Evolutionary conservation across 139 green algal genomes (phyloP).

Genomic region (Picochlorum costavermella): DNA sequence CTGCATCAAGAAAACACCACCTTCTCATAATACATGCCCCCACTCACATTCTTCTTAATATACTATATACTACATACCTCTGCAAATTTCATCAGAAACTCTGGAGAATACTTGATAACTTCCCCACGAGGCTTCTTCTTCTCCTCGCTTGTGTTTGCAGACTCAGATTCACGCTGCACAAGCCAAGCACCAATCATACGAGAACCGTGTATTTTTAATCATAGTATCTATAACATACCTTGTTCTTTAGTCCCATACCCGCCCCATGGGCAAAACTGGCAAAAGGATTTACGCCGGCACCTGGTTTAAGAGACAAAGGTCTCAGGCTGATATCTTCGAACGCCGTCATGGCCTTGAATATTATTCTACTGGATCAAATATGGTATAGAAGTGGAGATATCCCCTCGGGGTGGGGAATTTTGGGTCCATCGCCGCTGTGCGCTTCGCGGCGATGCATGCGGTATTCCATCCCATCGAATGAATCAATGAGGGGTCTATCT

Average conservation of each 20-base stretch:
- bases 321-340: constrained; percentile 29
- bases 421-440: too few species aligned
- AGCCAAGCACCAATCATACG: constrained; percentile 1
- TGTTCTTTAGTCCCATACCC: constrained; percentile 45
- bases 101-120: constrained; percentile 50
- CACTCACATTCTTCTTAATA: neutral
- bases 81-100: constrained; percentile 70
- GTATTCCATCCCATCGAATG: too few species aligned
- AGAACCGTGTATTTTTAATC: neutral
- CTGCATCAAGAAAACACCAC: constrained; percentile 26
- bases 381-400: too few species aligned
- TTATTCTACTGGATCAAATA: neutral
- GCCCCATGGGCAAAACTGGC: constrained; percentile 57
- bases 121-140: constrained; percentile 46
- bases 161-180: neutral
- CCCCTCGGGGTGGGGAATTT: too few species aligned
- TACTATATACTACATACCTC: constrained; percentile 32
- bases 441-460: too few species aligned
- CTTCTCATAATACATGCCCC: neutral
- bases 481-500: too few species aligned
- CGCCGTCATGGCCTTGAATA: neutral
- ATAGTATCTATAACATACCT: constrained; percentile 24
- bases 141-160: constrained; percentile 5
- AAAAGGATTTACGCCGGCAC: constrained; percentile 55
- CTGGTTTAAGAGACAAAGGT: constrained; percentile 47